Evolutionary conservation across 805 yeast species (phyloP).

Genomic region (Wickerhamomyces bisporus): DNA sequence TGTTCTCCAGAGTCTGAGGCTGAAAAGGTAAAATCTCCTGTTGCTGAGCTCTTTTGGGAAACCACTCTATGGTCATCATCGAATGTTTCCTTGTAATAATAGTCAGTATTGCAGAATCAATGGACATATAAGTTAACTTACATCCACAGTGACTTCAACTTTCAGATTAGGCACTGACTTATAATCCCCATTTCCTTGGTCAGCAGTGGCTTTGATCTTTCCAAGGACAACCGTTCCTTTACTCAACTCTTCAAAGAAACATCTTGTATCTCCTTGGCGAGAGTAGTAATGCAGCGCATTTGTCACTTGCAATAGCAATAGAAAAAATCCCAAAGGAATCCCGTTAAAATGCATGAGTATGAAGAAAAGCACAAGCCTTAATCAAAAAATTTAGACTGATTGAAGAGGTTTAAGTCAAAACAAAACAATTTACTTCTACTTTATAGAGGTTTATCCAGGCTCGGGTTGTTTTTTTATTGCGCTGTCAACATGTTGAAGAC

Average conservation of each 20-base stretch:
- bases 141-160: slow-evolving; percentile 66
- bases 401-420: too few relatives aligned
- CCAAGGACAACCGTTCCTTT: slow-evolving; percentile 79
- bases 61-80: slow-evolving; percentile 79
- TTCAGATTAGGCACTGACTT: slow-evolving; percentile 50
- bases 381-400: too few relatives aligned
- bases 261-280: slow-evolving; percentile 67
- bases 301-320: slow-evolving; percentile 4
- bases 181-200: slow-evolving; percentile 38
- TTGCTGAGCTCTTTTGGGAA: slow-evolving; percentile 53
- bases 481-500: too few relatives aligned
- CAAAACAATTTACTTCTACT: too few relatives aligned
- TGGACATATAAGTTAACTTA: slow-evolving; percentile 22
- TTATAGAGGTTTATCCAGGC: too few relatives aligned
- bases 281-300: slow-evolving; percentile 64
- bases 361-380: too few relatives aligned
- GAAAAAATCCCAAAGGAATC: background rate
- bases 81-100: slow-evolving; percentile 53
- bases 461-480: too few relatives aligned
- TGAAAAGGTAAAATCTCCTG: slow-evolving; percentile 73
- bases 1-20: slow-evolving; percentile 85
- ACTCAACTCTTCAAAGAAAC: slow-evolving; percentile 81
- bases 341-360: background rate
- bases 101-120: slow-evolving; percentile 4
- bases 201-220: slow-evolving; percentile 64